Evolutionary conservation across 495 filamentous ascomycete genomes (phyloP).

Genomic region (Hypoxylon intermedium): DNA sequence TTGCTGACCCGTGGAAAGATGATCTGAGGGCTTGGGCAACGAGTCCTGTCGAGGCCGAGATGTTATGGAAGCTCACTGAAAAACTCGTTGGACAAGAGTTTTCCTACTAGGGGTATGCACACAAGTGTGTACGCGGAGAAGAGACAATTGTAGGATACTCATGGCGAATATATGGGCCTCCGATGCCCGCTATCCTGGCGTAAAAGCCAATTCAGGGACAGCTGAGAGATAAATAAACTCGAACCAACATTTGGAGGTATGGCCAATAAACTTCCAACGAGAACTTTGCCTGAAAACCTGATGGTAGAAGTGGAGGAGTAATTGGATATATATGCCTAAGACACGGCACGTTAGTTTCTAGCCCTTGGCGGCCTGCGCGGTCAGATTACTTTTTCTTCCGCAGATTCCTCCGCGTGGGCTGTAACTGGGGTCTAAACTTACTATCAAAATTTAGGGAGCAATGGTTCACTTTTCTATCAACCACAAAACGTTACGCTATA

Average conservation of each 20-base stretch:
- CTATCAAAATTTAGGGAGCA: background rate
- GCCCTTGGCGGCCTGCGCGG: no score
- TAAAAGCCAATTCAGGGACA: background rate
- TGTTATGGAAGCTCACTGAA: conserved; percentile 49
- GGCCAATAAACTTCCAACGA: background rate
- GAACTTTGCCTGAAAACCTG: background rate
- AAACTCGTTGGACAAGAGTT: conserved; percentile 47
- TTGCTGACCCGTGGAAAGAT: conserved; percentile 47
- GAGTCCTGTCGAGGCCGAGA: conserved; percentile 51
- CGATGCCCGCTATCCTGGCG: no score
- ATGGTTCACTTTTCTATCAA: background rate
- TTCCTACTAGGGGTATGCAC: no score
- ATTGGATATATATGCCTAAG: background rate
- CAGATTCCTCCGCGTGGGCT: conserved; percentile 13
- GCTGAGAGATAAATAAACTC: background rate
- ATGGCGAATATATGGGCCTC: background rate
- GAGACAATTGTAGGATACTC: no score
- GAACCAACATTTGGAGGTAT: background rate
- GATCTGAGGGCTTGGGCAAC: conserved; percentile 47
- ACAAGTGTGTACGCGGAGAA: no score
- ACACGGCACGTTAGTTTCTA: conserved; percentile 14
- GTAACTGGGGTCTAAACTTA: conserved; percentile 12
- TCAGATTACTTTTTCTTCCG: no score
- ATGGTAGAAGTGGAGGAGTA: background rate
- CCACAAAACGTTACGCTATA: background rate